Conservation (phyloP, 108 stramenopile genomes). For the Poteriospumella lacustris region DNA sequence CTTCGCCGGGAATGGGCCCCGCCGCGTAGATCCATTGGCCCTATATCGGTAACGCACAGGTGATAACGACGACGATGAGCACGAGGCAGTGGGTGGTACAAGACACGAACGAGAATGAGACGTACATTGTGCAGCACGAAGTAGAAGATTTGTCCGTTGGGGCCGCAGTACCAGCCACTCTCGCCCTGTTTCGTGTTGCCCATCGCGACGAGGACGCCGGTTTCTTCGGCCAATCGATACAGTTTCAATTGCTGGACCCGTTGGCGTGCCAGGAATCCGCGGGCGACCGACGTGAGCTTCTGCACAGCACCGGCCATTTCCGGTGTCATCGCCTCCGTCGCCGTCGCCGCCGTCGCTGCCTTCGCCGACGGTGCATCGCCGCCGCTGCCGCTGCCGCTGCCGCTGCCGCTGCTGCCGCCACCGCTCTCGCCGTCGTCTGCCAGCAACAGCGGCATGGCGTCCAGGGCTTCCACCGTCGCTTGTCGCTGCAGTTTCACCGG, state of each 20-base stretch:
- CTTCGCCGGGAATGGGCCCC: not conserved
- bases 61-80: not conserved
- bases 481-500: no score
- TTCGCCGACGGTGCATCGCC: not conserved
- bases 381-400: not conserved
- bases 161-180: conserved; percentile 16
- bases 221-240: not conserved
- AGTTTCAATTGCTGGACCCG: not conserved
- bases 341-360: not conserved
- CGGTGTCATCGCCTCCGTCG: not conserved
- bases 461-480: no score
- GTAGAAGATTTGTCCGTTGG: conserved; percentile 1
- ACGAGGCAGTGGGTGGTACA: not conserved
- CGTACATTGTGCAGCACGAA: conserved; percentile 12
- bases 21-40: not conserved
- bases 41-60: not conserved
- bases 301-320: not conserved
- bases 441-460: not conserved
- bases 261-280: conserved; percentile 10
- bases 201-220: conserved; percentile 16
- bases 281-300: not conserved
- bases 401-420: not conserved
- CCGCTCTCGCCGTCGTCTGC: not conserved
- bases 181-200: conserved; percentile 9
- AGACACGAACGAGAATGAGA: not conserved